Base-by-base conservation (phyloP, 1,139 yeast species). In the Blastobotrys aristatus region DNA sequence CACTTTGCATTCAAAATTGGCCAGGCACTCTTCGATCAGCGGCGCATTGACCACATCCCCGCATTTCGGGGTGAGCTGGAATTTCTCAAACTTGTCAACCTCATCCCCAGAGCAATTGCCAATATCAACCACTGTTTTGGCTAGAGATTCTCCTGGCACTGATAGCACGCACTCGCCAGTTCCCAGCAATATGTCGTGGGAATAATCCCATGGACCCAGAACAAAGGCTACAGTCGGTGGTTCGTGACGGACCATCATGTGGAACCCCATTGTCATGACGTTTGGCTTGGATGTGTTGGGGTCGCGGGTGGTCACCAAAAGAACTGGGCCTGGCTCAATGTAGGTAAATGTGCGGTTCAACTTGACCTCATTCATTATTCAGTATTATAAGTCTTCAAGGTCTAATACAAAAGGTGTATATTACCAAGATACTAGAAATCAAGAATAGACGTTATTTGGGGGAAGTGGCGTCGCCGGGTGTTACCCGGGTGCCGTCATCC, bases 201-300 rank as follows among this genome's bases (percentile, higher is more conserved):
- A 46, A 30, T 49, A 37, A 33, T 49, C 49, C 55, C 55, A 52
- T n/a, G 55, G 55, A 5, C 55, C 55, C 14, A 52, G 38, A 2
- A 43, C 38, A 30, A 49, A 47, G 21, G 51, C 46, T 7, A 52
- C 32, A 21, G 48, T 37, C 8, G 55, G 51, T 3, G 55, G 55
- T 7, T 43, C 34, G 40, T 49, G 51, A 30, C 50, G 51, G 30
- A 47, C 45, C 44, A 51, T 37, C 55, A 52, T 52, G 40, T 50
- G 54, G 37, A 52, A 52, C 14, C 55, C 53, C 51, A 49, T 38
- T 4, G 55, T 52, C 55, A 52, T 47, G 30, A 52, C 49, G 34
- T 52, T 52, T 18, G 43, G 31, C 14, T 18, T 8, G 29, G 42
- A 4, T 2, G 44, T 26, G 7, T 13, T 14, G 2, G 44, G 33